Conservation (phyloP, 495 filamentous ascomycete species). For the Aspergillus mulundensis region DNA sequence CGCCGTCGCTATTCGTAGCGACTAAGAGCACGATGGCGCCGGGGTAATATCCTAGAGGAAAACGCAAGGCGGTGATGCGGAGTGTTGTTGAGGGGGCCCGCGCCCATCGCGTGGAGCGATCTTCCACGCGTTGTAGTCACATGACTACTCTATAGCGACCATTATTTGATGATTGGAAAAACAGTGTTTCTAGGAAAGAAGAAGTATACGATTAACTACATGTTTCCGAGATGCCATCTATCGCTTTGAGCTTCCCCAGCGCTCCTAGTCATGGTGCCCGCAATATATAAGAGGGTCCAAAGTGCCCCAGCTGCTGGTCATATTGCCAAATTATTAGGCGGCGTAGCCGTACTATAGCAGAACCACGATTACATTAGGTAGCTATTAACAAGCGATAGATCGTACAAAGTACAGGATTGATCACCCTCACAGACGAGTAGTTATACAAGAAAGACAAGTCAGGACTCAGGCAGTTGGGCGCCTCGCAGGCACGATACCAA, state of each 20-base stretch:
- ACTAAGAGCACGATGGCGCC: slow-evolving; percentile 18
- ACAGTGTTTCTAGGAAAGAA: too few relatives aligned
- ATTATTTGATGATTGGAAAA: background rate
- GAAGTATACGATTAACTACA: too few relatives aligned
- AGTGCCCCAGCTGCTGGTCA: too few relatives aligned
- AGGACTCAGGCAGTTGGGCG: slow-evolving; percentile 3
- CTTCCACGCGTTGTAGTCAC: slow-evolving; percentile 11
- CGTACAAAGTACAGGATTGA: background rate
- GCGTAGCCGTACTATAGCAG: too few relatives aligned
- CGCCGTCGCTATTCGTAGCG: slow-evolving; percentile 27
- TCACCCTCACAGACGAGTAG: background rate
- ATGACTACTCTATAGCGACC: background rate
- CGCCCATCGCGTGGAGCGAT: slow-evolving; percentile 7
- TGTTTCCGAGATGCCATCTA: too few relatives aligned
- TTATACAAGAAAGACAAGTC: slow-evolving; percentile 9
- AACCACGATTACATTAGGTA: too few relatives aligned
- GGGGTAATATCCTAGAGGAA: background rate
- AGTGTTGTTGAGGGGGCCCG: slow-evolving; percentile 12
- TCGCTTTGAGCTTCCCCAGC: too few relatives aligned
- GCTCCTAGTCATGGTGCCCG: too few relatives aligned
- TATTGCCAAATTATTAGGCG: too few relatives aligned
- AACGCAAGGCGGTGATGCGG: slow-evolving; percentile 12
- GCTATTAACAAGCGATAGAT: too few relatives aligned
- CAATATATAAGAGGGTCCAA: too few relatives aligned
- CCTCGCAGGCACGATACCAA: slow-evolving; percentile 27